A percentile compares a stretch with the other conserved stretches of the same genome.
Conservation (phyloP, 106 monocot species). For the Iris macrosiphon region DNA sequence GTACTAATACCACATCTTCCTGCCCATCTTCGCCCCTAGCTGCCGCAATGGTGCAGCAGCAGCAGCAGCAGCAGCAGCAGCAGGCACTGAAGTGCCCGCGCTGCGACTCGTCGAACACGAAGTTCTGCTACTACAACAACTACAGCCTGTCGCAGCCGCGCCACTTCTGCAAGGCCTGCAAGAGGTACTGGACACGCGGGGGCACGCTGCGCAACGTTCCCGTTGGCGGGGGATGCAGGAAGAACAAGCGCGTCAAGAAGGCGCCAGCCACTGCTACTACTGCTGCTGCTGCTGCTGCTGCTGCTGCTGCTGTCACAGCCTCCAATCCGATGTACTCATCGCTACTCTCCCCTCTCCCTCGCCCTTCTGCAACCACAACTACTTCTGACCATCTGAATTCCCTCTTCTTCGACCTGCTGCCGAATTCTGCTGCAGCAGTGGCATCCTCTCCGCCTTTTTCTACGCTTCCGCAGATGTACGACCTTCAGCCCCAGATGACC, state of each 20-base stretch:
- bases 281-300: not conserved
- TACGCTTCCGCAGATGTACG: conserved; percentile 2
- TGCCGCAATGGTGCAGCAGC: not conserved
- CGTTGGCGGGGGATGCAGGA: conserved; percentile 29
- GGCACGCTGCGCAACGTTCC: conserved; percentile 37
- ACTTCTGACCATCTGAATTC: not conserved
- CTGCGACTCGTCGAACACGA: too few relatives aligned
- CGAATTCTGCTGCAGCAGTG: not conserved
- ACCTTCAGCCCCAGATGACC: conserved; percentile 15
- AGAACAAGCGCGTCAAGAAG: conserved; percentile 19
- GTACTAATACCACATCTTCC: not conserved
- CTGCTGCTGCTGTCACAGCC: not conserved
- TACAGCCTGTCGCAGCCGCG: too few relatives aligned
- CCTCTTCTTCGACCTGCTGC: too few relatives aligned
- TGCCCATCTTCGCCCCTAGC: too few relatives aligned
- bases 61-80: conserved; percentile 5
- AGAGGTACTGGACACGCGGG: conserved; percentile 33
- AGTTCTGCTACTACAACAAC: too few relatives aligned
- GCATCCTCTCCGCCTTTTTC: not conserved
- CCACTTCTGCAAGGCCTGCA: conserved; percentile 38
- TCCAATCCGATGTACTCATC: not conserved
- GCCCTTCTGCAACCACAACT: not conserved
- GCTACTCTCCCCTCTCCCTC: not conserved
- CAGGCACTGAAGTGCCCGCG: conserved; percentile 25
- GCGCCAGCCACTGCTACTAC: not conserved